Base-by-base conservation (phyloP, 1,284 basidiomycete genomes). In the Takashimella koratensis region DNA sequence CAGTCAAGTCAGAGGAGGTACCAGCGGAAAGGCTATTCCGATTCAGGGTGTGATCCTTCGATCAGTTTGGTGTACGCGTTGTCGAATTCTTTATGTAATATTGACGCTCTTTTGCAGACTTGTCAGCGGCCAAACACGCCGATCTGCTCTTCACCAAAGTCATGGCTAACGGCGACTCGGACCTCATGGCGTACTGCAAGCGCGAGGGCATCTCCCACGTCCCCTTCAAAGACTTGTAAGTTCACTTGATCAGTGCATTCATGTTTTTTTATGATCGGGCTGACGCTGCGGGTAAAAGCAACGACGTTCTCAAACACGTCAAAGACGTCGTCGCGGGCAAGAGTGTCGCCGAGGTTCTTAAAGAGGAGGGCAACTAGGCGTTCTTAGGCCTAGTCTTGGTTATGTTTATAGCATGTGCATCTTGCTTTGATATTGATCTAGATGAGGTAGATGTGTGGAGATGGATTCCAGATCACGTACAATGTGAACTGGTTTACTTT, bases 71-170 rank as follows among this genome's bases (percentile, higher is more conserved):
- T 25, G 44, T 8, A 13, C n/a, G n/a, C n/a, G n/a, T n/a, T n/a
- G n/a, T n/a, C n/a, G n/a, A n/a, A n/a, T n/a, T n/a, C n/a, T n/a
- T n/a, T n/a, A n/a, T n/a, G n/a, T n/a, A n/a, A n/a, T n/a, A n/a
- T n/a, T n/a, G n/a, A n/a, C 12, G 11, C 30, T 43, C 46, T n/a
- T n/a, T n/a, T n/a, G 50, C 67, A 87, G 91, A 95, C 74, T 83
- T 96, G 74, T 90, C 88, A 8, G 93, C 93, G 2, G 93, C 93
- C 0, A 80, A 80, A 52, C 88, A 93, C 64, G 90, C 93, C 20
- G 90, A 96, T 75, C 78, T 92, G 19, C 81, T 97, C 23, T 95
- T 95, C 73, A 90, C 93, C 59, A 96, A 96, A 76, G 71, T 77
- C 64, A 89, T 88, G 66, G 77, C 78, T 0, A 83, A 84, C 59